Percentiles rank a stretch among this genome's conserved stretches.
phyloP scores from a whole-genome alignment of 2,329 filamentous ascomycete species.

The Neodidymelliopsis sp. region DNA sequence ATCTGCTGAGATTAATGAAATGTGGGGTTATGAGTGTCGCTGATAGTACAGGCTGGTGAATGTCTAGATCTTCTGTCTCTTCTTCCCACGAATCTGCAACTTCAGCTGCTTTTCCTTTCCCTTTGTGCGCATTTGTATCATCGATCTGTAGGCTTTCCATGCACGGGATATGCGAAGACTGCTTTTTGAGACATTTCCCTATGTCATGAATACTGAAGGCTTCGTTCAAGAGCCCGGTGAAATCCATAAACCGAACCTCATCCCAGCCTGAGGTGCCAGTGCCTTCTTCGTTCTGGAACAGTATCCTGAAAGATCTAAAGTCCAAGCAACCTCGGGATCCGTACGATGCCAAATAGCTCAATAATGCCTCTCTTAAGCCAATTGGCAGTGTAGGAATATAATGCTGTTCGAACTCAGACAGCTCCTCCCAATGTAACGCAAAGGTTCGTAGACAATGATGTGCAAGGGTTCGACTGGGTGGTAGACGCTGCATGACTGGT shows the following conservation, averaged over 20 bases:
- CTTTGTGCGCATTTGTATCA: constrained; percentile 2
- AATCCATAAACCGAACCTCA: constrained; percentile 59
- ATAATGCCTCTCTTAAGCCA: constrained; percentile 59
- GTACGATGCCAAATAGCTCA: constrained; percentile 65
- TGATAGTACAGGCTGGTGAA: constrained; percentile 12
- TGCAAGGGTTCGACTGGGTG: constrained; percentile 52
- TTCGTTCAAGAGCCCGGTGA: constrained; percentile 59
- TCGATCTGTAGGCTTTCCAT: constrained; percentile 25
- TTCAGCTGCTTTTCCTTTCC: constrained; percentile 24
- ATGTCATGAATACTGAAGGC: constrained; percentile 60
- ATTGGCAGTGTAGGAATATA: constrained; percentile 61
- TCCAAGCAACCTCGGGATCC: constrained; percentile 52
- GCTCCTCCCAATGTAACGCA: constrained; percentile 63
- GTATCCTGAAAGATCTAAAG: constrained; percentile 56
- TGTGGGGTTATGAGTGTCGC: constrained; percentile 35
- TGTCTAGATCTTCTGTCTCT: constrained; percentile 33
- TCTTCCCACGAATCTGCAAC: constrained; percentile 59
- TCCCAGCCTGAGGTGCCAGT: constrained; percentile 50
- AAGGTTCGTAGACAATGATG: constrained; percentile 62
- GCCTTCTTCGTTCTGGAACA: constrained; percentile 55
- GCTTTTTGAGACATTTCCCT: constrained; percentile 51
- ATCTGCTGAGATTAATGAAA: constrained; percentile 63
- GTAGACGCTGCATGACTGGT: constrained; percentile 41
- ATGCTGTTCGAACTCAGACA: constrained; percentile 64
- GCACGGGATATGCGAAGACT: constrained; percentile 18